phyloP scores from a whole-genome alignment of 352 stramenopile species.

The Phytophthora multivora region DNA sequence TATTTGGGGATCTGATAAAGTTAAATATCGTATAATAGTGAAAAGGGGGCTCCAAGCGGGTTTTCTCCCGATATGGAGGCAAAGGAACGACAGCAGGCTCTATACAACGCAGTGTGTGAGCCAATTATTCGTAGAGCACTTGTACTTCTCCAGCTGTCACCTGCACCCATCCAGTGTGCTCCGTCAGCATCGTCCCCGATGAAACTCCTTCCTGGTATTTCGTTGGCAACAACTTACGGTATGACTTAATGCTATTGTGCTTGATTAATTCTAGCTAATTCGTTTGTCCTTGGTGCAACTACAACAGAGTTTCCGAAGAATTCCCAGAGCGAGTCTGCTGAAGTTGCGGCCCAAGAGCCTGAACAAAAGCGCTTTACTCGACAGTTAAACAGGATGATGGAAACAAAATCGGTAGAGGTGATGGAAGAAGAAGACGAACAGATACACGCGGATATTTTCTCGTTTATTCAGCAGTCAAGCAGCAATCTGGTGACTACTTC shows the following conservation, averaged over 20 bases:
- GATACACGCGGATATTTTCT: slow-evolving; percentile 82
- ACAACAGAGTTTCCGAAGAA: slow-evolving; percentile 43
- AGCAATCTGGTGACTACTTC: slow-evolving; percentile 12
- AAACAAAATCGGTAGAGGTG: slow-evolving; percentile 70
- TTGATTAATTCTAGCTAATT: slow-evolving; percentile 1
- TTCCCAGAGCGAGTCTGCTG: slow-evolving; percentile 2
- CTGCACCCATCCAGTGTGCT: slow-evolving; percentile 44
- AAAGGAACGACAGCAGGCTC: slow-evolving; percentile 68
- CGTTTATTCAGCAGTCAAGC: slow-evolving; percentile 73
- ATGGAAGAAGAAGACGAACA: slow-evolving; percentile 88
- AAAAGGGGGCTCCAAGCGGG: slow-evolving; percentile 31
- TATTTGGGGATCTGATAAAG: not conserved
- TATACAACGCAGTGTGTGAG: slow-evolving; percentile 85
- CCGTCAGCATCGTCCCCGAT: slow-evolving; percentile 43
- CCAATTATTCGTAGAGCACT: slow-evolving; percentile 72
- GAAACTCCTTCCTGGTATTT: slow-evolving; percentile 80
- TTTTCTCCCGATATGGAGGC: slow-evolving; percentile 48
- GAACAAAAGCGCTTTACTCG: slow-evolving; percentile 46
- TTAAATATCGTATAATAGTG: slow-evolving; percentile 26
- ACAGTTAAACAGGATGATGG: slow-evolving; percentile 74
- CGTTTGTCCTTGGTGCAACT: not conserved
- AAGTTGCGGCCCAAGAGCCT: slow-evolving; percentile 12
- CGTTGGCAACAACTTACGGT: slow-evolving; percentile 60
- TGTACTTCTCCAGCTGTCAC: slow-evolving; percentile 65
- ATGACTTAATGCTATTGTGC: slow-evolving; percentile 3